These are phyloP conservation scores for Rhodosporidiobolus sp. DNA, from an alignment of 768 basidiomycete genomes.

Conservation along the genomic window DNA sequence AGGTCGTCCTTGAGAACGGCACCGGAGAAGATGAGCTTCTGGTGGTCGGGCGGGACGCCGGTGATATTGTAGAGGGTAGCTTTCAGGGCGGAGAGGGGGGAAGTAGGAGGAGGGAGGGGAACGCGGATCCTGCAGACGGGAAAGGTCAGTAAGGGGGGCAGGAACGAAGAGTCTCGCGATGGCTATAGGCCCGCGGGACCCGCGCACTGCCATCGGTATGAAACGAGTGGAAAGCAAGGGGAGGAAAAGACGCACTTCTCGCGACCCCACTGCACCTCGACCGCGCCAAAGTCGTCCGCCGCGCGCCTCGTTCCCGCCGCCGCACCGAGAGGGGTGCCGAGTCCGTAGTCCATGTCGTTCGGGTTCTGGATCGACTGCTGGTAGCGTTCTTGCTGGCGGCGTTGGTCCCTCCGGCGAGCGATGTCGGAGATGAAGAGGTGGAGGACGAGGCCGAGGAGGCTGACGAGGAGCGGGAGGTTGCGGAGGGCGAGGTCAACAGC, in stretches of 20 bases:
- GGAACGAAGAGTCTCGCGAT: slow-evolving; percentile 13
- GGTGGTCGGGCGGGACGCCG: slow-evolving; percentile 63
- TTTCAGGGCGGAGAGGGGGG: slow-evolving; percentile 62
- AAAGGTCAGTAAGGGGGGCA: slow-evolving; percentile 19
- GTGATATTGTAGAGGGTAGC: slow-evolving; percentile 68
- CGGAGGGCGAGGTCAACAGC: background rate
- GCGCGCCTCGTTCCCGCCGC: background rate
- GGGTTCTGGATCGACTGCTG: background rate
- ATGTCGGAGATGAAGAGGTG: slow-evolving; percentile 6
- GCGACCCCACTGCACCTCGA: slow-evolving; percentile 45
- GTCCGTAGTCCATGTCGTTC: slow-evolving; percentile 15
- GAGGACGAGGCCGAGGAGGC: slow-evolving; percentile 2
- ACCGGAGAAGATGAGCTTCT: slow-evolving; percentile 78
- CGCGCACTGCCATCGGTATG: too few relatives aligned
- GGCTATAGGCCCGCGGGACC: too few relatives aligned
- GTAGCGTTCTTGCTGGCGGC: background rate
- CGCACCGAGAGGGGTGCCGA: background rate
- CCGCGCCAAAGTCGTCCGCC: slow-evolving; percentile 11
- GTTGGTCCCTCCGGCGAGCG: background rate
- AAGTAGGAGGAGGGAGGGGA: slow-evolving; percentile 59
- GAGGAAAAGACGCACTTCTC: slow-evolving; percentile 38
- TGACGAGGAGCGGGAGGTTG: background rate
- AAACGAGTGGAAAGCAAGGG: background rate
- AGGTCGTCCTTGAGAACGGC: slow-evolving; percentile 83
- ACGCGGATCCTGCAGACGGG: slow-evolving; percentile 53